phyloP scores from a whole-genome alignment of 179 eudicot species.

The Silene coronaria region DNA sequence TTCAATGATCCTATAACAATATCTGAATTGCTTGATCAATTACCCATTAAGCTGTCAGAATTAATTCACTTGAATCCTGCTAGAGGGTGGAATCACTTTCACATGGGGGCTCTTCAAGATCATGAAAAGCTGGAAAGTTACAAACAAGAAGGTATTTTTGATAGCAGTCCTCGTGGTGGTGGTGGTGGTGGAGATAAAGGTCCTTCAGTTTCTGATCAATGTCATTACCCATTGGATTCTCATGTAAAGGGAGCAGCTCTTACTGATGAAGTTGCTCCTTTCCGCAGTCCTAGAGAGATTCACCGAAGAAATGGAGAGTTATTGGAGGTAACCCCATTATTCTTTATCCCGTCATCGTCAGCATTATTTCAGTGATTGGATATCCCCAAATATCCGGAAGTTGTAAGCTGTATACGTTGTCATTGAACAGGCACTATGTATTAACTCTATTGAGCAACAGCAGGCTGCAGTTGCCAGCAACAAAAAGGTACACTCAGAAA shows the following conservation, averaged over 20 bases:
- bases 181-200: slow-evolving; percentile 31
- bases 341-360: slow-evolving; percentile 11
- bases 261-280: slow-evolving; percentile 35
- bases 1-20: slow-evolving; percentile 43
- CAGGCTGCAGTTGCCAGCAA: slow-evolving; percentile 81
- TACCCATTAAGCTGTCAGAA: slow-evolving; percentile 39
- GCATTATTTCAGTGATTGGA: not conserved
- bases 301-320: slow-evolving; percentile 76
- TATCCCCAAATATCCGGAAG: not conserved
- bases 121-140: slow-evolving; percentile 40
- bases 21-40: slow-evolving; percentile 39
- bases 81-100: slow-evolving; percentile 61
- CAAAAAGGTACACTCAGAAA: slow-evolving; percentile 55
- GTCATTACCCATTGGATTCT: slow-evolving; percentile 34
- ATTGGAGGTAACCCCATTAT: slow-evolving; percentile 52
- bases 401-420: not conserved
- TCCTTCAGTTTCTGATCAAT: slow-evolving; percentile 41
- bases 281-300: slow-evolving; percentile 68
- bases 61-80: slow-evolving; percentile 39
- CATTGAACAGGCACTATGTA: slow-evolving; percentile 73
- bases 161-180: slow-evolving; percentile 33
- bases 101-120: slow-evolving; percentile 36
- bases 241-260: slow-evolving; percentile 29
- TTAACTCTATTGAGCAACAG: slow-evolving; percentile 62
- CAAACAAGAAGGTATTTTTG: slow-evolving; percentile 43